These are phyloP conservation scores for Alternaria burnsii DNA, from an alignment of 2,329 filamentous ascomycete species.

Conservation along the genomic window DNA sequence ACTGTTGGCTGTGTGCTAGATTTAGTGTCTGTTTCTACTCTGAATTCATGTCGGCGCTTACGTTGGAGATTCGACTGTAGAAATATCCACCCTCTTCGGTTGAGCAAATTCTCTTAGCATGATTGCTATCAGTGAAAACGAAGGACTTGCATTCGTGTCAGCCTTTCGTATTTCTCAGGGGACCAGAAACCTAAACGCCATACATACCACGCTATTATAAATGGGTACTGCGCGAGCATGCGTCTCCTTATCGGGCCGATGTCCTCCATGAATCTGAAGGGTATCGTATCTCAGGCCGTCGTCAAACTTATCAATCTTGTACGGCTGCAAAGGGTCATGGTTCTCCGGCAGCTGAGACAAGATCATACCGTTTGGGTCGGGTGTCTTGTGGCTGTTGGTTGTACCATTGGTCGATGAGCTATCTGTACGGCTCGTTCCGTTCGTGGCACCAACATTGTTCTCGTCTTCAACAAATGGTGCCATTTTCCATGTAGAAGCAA, in stretches of 20 bases:
- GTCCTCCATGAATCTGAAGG: constrained; percentile 2
- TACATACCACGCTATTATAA: constrained; percentile 4
- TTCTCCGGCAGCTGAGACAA: neutral
- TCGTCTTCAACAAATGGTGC: neutral
- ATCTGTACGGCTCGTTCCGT: neutral
- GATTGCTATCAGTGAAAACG: constrained; percentile 2
- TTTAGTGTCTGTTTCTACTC: neutral
- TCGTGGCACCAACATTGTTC: neutral
- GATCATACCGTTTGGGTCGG: neutral
- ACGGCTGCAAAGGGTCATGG: neutral
- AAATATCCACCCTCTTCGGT: neutral
- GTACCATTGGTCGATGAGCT: neutral
- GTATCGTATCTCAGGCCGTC: constrained; percentile 2
- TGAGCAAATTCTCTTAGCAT: constrained; percentile 2
- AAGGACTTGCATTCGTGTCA: neutral
- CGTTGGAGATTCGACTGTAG: constrained; percentile 4
- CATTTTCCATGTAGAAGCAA: neutral
- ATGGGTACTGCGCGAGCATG: constrained; percentile 1
- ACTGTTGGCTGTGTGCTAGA: constrained; percentile 40
- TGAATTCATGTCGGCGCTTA: neutral
- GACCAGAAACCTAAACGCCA: neutral
- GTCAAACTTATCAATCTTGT: constrained; percentile 3
- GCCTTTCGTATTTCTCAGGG: neutral
- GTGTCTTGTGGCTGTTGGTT: neutral
- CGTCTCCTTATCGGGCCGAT: neutral